Conservation (phyloP, 345 rosid genomes). For the Psidium guajava region DNA sequence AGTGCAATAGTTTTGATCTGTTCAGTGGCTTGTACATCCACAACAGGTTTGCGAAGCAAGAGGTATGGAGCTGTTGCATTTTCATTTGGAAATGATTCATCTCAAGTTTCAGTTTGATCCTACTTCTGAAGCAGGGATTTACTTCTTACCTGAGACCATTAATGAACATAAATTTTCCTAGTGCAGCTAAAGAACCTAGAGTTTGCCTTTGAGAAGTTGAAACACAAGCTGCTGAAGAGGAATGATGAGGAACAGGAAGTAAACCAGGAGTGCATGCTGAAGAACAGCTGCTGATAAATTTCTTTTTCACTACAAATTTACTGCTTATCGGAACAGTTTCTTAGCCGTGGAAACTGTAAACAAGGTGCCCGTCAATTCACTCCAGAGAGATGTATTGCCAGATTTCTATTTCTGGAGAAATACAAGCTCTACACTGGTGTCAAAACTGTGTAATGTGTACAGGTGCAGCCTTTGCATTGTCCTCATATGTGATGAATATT, state of each 20-base stretch:
- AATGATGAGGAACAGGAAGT: constrained; percentile 12
- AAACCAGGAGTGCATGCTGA: not conserved
- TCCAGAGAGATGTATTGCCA: not conserved
- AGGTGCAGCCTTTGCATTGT: not conserved
- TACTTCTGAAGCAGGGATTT: not conserved
- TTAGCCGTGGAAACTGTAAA: not conserved
- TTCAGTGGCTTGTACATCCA: constrained; percentile 34
- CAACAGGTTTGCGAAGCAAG: constrained; percentile 37
- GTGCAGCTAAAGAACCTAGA: constrained; percentile 41
- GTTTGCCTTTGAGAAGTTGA: constrained; percentile 21
- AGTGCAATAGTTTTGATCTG: constrained; percentile 31
- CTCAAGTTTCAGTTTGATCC: not conserved
- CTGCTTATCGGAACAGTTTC: not conserved
- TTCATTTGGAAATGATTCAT: not conserved
- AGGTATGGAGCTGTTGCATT: constrained; percentile 16
- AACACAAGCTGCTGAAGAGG: constrained; percentile 22
- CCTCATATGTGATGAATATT: constrained; percentile 7
- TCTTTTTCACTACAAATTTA: not conserved
- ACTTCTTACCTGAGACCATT: not conserved
- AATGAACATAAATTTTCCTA: no score
- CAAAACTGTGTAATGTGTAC: not conserved
- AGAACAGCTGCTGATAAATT: not conserved
- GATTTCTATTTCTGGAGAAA: not conserved
- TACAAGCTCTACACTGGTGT: not conserved
- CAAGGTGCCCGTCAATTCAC: not conserved